phyloP scores from a whole-genome alignment of 164 flowering plant genomes.

The Echeveria elegans region DNA sequence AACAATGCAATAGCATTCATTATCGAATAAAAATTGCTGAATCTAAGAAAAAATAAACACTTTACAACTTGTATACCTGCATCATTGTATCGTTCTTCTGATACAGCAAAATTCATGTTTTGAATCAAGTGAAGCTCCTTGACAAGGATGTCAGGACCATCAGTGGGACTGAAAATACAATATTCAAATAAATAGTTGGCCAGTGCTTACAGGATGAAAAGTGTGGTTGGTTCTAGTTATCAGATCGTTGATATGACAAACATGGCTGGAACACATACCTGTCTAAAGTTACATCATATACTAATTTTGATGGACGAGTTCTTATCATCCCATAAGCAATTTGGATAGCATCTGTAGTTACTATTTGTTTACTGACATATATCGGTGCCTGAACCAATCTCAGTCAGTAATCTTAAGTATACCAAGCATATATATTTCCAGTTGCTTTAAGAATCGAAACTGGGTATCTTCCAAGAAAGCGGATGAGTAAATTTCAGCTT shows the following conservation, averaged over 20 bases:
- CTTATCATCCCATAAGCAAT: slow-evolving; percentile 42
- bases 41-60: too few species aligned
- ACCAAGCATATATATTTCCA: too few species aligned
- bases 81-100: neutral
- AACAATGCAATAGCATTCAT: too few species aligned
- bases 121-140: slow-evolving; percentile 53
- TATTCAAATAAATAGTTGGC: neutral
- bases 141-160: slow-evolving; percentile 52
- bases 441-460: too few species aligned
- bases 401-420: neutral
- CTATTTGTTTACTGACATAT: slow-evolving; percentile 58
- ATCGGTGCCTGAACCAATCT: slow-evolving; percentile 55
- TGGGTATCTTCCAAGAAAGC: too few species aligned
- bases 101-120: slow-evolving; percentile 42
- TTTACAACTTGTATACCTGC: too few species aligned
- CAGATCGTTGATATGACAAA: too few species aligned
- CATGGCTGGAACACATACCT: slow-evolving; percentile 42
- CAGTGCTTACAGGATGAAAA: neutral
- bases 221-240: too few species aligned
- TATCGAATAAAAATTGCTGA: too few species aligned
- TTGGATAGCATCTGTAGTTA: slow-evolving; percentile 54
- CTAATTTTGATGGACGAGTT: slow-evolving; percentile 29
- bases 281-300: slow-evolving; percentile 68
- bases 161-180: slow-evolving; percentile 45
- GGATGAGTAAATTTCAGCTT: too few species aligned